Conservation (phyloP, 352 stramenopile species). For the Phytopythium oedochilum region DNA sequence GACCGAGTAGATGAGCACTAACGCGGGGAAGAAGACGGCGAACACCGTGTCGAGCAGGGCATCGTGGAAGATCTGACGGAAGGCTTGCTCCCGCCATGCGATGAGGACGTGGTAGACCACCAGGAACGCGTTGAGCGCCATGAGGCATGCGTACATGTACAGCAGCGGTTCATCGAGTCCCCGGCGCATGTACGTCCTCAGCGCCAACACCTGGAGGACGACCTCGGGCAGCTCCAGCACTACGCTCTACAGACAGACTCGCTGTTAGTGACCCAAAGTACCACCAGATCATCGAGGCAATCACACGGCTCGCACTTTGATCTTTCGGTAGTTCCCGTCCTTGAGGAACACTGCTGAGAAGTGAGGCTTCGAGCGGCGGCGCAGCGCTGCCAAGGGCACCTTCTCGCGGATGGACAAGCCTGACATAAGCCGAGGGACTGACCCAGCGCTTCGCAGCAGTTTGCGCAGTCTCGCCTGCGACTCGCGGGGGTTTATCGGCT, state of each 20-base stretch:
- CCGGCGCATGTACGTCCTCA: slow-evolving; percentile 20
- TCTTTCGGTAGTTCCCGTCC: slow-evolving; percentile 22
- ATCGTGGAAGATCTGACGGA: slow-evolving; percentile 31
- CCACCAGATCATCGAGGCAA: no score
- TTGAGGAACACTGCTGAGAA: slow-evolving; percentile 10
- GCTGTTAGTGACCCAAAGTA: no score
- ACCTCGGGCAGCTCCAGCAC: slow-evolving; percentile 26
- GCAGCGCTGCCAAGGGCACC: neutral
- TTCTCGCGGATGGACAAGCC: neutral
- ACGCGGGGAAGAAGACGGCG: slow-evolving; percentile 29
- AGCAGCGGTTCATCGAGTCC: slow-evolving; percentile 18
- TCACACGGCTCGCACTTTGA: slow-evolving; percentile 11
- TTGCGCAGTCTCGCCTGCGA: neutral
- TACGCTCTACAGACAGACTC: slow-evolving; percentile 26
- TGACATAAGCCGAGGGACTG: neutral
- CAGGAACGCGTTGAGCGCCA: slow-evolving; percentile 30
- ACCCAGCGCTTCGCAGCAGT: neutral
- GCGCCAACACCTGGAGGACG: slow-evolving; percentile 17
- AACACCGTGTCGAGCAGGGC: slow-evolving; percentile 35
- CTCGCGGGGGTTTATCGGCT: neutral
- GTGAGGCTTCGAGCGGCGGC: neutral
- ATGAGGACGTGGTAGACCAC: slow-evolving; percentile 32
- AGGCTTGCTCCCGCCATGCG: slow-evolving; percentile 18
- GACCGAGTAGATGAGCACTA: slow-evolving; percentile 24
- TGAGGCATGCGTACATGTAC: slow-evolving; percentile 25